phyloP scores from a whole-genome alignment of 2,329 filamentous ascomycete genomes.

The Aplosporella prunicola region DNA sequence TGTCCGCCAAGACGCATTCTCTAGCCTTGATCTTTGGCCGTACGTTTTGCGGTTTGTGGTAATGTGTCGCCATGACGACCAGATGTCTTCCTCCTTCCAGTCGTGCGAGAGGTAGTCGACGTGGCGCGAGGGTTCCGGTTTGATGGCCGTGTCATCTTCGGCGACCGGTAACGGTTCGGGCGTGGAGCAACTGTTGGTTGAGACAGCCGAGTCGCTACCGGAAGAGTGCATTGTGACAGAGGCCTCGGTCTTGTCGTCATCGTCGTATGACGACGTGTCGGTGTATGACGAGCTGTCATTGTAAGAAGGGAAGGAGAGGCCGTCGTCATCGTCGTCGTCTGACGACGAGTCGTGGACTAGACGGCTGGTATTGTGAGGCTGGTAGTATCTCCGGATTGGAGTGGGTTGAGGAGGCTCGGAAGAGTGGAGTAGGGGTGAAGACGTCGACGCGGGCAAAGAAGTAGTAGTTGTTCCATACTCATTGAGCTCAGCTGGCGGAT shows the following conservation, averaged over 20 bases:
- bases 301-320: constrained; percentile 39
- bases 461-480: constrained; percentile 14
- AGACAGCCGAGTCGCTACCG: constrained; percentile 40
- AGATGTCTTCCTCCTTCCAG: constrained; percentile 93
- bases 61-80: constrained; percentile 94
- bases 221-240: constrained; percentile 42
- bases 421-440: too few species aligned
- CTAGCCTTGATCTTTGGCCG: constrained; percentile 69
- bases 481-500: constrained; percentile 24
- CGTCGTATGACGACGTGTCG: constrained; percentile 13
- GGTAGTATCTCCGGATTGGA: too few species aligned
- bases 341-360: too few species aligned
- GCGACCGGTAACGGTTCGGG: constrained; percentile 48
- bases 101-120: constrained; percentile 94
- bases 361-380: too few species aligned
- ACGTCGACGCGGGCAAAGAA: constrained; percentile 20
- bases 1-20: constrained; percentile 95
- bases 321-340: constrained; percentile 35
- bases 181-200: constrained; percentile 38
- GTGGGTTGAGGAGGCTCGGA: constrained; percentile 19
- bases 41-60: constrained; percentile 70
- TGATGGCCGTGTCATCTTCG: constrained; percentile 71
- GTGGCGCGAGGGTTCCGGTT: constrained; percentile 68
- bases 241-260: constrained; percentile 14
- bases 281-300: constrained; percentile 20